Base-by-base conservation (phyloP, 2,329 filamentous ascomycete genomes). In the Colletotrichum sp. region DNA sequence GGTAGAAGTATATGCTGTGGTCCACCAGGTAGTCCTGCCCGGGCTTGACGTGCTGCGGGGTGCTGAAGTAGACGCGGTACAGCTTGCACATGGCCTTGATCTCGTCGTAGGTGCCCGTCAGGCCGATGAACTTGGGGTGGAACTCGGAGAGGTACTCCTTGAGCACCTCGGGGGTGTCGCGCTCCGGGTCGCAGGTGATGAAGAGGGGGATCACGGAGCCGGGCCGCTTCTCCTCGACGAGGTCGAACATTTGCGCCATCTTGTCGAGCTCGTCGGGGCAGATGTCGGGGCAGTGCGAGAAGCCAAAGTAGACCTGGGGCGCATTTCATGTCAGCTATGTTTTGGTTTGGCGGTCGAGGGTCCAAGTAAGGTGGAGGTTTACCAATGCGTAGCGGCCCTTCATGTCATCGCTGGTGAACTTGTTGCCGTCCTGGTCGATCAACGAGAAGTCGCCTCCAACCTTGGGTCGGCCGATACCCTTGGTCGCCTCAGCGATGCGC, bases 201-300 rank as follows among this genome's bases (percentile, higher is more conserved):
- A 99, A 99, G 74, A 99, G 90, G 32, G 96, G 95, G 34, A 93
- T 88, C 79, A 98, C 86, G 66, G 89, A 80, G 61, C 85, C 85
- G 4, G 90, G 88, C 6, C 82, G 81, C 80, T 89, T 85, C 66
- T 86, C 87, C 79, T 92, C 87, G 60, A 93, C 90, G 8, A 91
- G 88, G 83, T 99, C 96, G 82, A 98, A 94, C 92, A 99, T 98
- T 74, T 90, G 90, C n/a, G 96, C 95, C 96, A 99, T 98, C 89
- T 99, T 99, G 88, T 99, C 97, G 81, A 99, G 93, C 87, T 99
- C 97, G 83, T 99, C 97, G 39, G 97, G 97, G 88, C 97, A 99
- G 83, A 99, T 99, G 84, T 99, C 97, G 28, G 97, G 97, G 84
- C 97, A 99, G 85, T 98, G 96, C 10, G 95, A 96, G 90, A 99